These are phyloP conservation scores for Viola pubescens DNA, from an alignment of 441 rosid genomes.

Conservation along the genomic window DNA sequence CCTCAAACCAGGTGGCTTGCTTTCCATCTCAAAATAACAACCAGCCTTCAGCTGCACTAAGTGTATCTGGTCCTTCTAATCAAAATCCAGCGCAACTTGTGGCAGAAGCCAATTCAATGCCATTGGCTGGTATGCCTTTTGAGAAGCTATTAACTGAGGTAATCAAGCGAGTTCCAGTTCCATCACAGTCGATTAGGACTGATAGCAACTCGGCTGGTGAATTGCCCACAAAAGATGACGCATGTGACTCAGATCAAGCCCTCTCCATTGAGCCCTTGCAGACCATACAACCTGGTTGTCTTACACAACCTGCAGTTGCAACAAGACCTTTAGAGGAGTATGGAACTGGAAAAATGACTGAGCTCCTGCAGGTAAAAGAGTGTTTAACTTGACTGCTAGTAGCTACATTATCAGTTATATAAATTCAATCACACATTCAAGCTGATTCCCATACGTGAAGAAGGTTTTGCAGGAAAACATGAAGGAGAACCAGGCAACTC, in stretches of 20 bases:
- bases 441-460: constrained; percentile 10
- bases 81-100: constrained; percentile 17
- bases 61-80: constrained; percentile 21
- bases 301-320: constrained; percentile 28
- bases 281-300: constrained; percentile 37
- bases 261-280: constrained; percentile 68
- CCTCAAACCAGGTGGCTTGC: constrained; percentile 19
- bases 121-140: constrained; percentile 34
- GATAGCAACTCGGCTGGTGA: constrained; percentile 24
- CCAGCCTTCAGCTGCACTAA: constrained; percentile 20
- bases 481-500: constrained; percentile 37
- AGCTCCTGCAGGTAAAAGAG: constrained; percentile 62
- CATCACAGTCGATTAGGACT: constrained; percentile 26
- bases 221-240: constrained; percentile 26
- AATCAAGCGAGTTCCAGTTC: constrained; percentile 37
- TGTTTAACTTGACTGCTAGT: constrained; percentile 1
- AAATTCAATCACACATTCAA: neutral
- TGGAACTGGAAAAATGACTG: constrained; percentile 64
- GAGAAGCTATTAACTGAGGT: constrained; percentile 59
- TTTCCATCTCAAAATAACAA: constrained; percentile 22
- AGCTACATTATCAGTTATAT: neutral
- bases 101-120: constrained; percentile 24
- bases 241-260: constrained; percentile 29
- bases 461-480: constrained; percentile 88
- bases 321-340: constrained; percentile 37